Conservation (phyloP, 495 filamentous ascomycete species). For the Tuber umbilicatum region DNA sequence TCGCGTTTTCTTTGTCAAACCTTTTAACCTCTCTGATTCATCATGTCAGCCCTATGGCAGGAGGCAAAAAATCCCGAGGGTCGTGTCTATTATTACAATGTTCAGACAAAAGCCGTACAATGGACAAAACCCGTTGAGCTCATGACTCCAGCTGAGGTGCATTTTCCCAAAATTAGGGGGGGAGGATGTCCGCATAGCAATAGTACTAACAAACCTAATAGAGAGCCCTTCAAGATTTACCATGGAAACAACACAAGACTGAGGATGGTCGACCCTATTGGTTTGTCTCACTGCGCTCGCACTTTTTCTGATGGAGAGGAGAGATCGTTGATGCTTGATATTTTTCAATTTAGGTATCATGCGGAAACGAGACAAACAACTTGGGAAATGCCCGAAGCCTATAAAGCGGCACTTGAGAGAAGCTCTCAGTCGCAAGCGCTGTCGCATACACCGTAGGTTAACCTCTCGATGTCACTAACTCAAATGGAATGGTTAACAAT, state of each 20-base stretch:
- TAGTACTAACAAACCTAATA: neutral
- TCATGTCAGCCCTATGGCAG: conserved; percentile 68
- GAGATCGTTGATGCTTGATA: neutral
- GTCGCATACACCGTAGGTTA: conserved; percentile 56
- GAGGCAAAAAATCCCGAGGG: conserved; percentile 76
- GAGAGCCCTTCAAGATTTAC: conserved; percentile 68
- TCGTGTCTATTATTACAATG: conserved; percentile 88
- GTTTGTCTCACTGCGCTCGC: conserved; percentile 43
- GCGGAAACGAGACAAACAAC: conserved; percentile 83
- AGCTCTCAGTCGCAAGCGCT: conserved; percentile 45
- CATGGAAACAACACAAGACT: conserved; percentile 89
- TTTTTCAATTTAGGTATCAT: conserved; percentile 51
- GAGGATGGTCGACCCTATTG: conserved; percentile 87
- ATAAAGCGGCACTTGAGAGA: conserved; percentile 61
- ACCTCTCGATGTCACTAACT: neutral
- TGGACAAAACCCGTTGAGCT: conserved; percentile 89
- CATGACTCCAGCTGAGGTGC: conserved; percentile 80
- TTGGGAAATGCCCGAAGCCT: conserved; percentile 88
- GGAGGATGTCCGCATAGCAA: neutral
- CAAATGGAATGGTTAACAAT: neutral
- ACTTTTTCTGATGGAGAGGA: neutral
- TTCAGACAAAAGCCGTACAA: conserved; percentile 76
- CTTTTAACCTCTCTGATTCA: conserved; percentile 24
- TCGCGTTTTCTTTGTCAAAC: conserved; percentile 27
- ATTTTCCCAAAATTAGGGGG: neutral